A percentile compares a stretch with the other conserved stretches of the same genome.
These are phyloP conservation scores for Blastobotrys elegans DNA, from an alignment of 1,139 yeast genomes.

Conservation along the genomic window DNA sequence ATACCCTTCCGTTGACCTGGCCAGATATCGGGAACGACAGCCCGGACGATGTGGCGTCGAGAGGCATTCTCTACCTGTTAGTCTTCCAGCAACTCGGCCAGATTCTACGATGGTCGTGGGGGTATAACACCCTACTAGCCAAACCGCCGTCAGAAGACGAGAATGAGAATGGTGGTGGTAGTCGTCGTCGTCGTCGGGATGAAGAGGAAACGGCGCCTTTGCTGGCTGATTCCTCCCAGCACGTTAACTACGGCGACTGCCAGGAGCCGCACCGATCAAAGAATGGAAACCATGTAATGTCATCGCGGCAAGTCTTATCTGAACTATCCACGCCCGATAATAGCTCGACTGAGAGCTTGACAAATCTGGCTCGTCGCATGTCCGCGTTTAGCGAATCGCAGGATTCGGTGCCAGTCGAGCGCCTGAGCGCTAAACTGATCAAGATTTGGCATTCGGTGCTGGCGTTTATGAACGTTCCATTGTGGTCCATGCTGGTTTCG, in stretches of 20 bases:
- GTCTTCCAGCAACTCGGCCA: slow-evolving; percentile 85
- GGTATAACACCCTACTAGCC: slow-evolving; percentile 68
- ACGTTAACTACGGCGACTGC: no score
- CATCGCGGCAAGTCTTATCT: background rate
- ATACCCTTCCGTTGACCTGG: slow-evolving; percentile 72
- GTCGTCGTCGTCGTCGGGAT: slow-evolving; percentile 8
- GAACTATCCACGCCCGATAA: background rate
- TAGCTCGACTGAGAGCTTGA: slow-evolving; percentile 5
- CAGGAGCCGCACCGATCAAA: no score
- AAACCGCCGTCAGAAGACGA: slow-evolving; percentile 26
- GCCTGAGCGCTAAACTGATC: background rate
- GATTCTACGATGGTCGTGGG: slow-evolving; percentile 86
- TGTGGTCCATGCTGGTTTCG: slow-evolving; percentile 85
- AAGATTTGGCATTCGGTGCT: slow-evolving; percentile 27
- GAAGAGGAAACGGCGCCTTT: slow-evolving; percentile 14
- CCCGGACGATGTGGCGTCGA: slow-evolving; percentile 66
- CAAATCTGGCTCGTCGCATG: background rate
- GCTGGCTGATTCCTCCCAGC: no score
- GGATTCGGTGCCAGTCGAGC: background rate
- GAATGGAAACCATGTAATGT: background rate
- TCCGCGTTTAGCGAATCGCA: background rate
- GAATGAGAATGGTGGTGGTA: background rate
- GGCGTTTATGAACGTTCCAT: slow-evolving; percentile 84
- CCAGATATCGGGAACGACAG: slow-evolving; percentile 62
- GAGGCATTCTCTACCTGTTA: slow-evolving; percentile 71